Evolutionary conservation across 768 basidiomycete genomes (phyloP).

Genomic region (Leccinum disarticulatum): DNA sequence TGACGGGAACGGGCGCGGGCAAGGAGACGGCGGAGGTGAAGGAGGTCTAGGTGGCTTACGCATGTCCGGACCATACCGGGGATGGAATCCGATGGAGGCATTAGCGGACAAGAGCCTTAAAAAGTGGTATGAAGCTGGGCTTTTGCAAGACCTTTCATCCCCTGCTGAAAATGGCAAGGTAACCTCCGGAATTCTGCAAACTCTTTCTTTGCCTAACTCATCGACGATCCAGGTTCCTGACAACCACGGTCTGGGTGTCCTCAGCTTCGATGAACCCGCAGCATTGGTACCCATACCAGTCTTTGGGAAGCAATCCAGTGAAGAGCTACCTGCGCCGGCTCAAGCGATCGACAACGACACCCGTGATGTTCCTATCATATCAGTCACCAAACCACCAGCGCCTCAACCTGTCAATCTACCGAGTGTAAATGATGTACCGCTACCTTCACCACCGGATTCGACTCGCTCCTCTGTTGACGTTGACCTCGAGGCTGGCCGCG

Average conservation of each 20-base stretch:
- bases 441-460: conserved; percentile 47
- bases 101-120: conserved; percentile 88
- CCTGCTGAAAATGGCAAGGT: conserved; percentile 50
- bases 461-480: conserved; percentile 37
- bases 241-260: conserved; percentile 44
- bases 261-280: conserved; percentile 43
- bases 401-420: conserved; percentile 72
- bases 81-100: conserved; percentile 92
- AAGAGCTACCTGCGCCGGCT: conserved; percentile 22
- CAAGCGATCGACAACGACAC: conserved; percentile 24
- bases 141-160: conserved; percentile 51
- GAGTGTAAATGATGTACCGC: conserved; percentile 53
- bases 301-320: conserved; percentile 36
- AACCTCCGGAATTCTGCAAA: conserved; percentile 20
- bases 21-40: conserved; percentile 78
- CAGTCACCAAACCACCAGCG: conserved; percentile 68
- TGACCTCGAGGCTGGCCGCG: conserved; percentile 42
- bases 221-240: conserved; percentile 39
- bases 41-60: conserved; percentile 69
- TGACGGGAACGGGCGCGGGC: conserved; percentile 73
- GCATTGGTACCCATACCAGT: conserved; percentile 66
- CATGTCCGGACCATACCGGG: conserved; percentile 81
- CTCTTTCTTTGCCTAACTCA: conserved; percentile 17
- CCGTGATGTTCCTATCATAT: conserved; percentile 49
- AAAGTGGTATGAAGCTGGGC: conserved; percentile 81